Conservation (phyloP, 352 stramenopile species). For the Pythium pyrilobum region DNA sequence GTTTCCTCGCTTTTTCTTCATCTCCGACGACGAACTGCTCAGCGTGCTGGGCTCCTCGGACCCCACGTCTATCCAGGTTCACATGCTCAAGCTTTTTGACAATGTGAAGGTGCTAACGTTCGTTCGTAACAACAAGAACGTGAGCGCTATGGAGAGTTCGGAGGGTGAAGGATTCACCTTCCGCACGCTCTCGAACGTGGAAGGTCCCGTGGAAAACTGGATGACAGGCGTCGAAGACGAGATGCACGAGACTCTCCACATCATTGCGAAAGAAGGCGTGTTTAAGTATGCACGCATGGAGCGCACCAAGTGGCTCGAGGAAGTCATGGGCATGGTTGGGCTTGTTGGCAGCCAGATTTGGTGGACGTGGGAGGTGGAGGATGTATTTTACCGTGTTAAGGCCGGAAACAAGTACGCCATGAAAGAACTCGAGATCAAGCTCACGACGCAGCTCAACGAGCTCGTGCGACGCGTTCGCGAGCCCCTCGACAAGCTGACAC, state of each 20-base stretch:
- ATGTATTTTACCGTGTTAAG: constrained; percentile 89
- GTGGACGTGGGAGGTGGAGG: constrained; percentile 94
- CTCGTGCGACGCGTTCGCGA: constrained; percentile 90
- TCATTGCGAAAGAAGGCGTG: constrained; percentile 91
- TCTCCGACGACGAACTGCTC: constrained; percentile 91
- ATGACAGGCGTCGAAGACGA: constrained; percentile 91
- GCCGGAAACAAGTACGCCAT: constrained; percentile 91
- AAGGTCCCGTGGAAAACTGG: constrained; percentile 91
- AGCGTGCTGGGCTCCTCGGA: constrained; percentile 90
- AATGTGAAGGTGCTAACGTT: constrained; percentile 92
- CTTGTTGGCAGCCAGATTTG: constrained; percentile 91
- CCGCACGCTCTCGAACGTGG: constrained; percentile 64
- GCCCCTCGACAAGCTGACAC: constrained; percentile 70
- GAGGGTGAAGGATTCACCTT: constrained; percentile 90
- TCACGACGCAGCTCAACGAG: constrained; percentile 88
- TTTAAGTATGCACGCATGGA: constrained; percentile 89
- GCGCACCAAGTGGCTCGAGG: constrained; percentile 83
- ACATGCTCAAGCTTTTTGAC: constrained; percentile 96
- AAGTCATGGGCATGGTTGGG: constrained; percentile 90
- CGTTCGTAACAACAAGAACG: constrained; percentile 83
- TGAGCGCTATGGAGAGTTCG: constrained; percentile 88
- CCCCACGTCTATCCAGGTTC: constrained; percentile 89
- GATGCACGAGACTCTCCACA: constrained; percentile 83
- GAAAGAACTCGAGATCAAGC: constrained; percentile 89
- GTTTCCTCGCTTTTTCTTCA: constrained; percentile 94